These are phyloP conservation scores for Hanseniaspora clermontiae DNA, from an alignment of 805 yeast genomes.

Conservation along the genomic window DNA sequence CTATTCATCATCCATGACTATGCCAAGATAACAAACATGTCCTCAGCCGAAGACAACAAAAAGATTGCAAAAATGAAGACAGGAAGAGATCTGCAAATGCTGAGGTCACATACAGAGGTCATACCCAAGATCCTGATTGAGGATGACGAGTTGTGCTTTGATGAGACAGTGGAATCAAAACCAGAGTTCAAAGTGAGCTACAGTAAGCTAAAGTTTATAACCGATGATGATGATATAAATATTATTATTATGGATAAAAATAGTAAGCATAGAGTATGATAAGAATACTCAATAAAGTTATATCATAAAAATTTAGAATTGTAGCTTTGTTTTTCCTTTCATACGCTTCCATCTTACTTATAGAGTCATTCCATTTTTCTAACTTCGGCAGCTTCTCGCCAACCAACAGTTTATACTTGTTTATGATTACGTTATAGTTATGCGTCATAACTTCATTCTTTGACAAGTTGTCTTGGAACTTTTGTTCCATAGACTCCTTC, in stretches of 20 bases:
- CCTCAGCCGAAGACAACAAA: too few species aligned
- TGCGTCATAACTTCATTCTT: background rate
- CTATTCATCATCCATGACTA: background rate
- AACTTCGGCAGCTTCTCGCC: background rate
- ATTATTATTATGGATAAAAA: constrained; percentile 10
- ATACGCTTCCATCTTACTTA: background rate
- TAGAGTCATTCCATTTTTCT: constrained; percentile 4
- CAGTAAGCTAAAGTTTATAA: background rate
- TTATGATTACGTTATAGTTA: background rate
- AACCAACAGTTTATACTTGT: background rate
- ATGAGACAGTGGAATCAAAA: background rate
- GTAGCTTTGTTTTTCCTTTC: background rate
- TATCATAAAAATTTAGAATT: background rate
- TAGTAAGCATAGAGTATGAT: background rate
- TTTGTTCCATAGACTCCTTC: background rate
- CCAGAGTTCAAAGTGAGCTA: background rate
- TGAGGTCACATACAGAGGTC: background rate
- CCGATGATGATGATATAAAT: background rate
- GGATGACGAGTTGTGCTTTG: background rate
- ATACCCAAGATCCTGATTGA: background rate
- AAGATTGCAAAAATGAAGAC: background rate
- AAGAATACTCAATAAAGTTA: background rate
- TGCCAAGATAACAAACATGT: background rate
- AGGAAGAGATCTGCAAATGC: background rate
- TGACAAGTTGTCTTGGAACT: background rate